phyloP scores from a whole-genome alignment of 169 alveolate genomes.

The Cryptosporidium ryanae region DNA sequence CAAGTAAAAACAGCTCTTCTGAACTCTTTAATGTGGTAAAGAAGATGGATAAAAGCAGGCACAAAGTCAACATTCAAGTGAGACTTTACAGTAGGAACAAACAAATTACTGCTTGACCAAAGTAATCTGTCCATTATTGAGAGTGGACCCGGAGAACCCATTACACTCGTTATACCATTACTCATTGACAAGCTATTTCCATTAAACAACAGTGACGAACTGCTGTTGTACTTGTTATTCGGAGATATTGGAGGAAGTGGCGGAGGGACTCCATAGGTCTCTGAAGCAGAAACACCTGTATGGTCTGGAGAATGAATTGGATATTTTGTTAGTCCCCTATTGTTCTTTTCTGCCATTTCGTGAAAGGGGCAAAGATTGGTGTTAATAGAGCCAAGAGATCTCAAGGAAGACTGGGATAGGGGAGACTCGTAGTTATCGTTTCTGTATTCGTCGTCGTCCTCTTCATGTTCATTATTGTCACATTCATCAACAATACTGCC shows the following conservation, averaged over 20 bases:
- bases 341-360: conserved; percentile 53
- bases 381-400: not conserved
- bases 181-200: conserved; percentile 61
- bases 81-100: conserved; percentile 81
- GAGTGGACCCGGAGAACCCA: conserved; percentile 16
- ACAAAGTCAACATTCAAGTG: conserved; percentile 81
- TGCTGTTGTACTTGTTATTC: too few species aligned
- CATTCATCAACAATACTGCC: too few species aligned
- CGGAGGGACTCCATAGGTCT: conserved; percentile 2
- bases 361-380: conserved; percentile 45
- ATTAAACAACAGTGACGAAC: conserved; percentile 54
- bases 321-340: not conserved
- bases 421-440: not conserved
- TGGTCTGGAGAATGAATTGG: not conserved
- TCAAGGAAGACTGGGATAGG: not conserved
- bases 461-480: too few species aligned
- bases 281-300: conserved; percentile 61
- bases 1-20: conserved; percentile 80
- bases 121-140: conserved; percentile 63
- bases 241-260: too few species aligned
- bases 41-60: conserved; percentile 79
- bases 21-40: conserved; percentile 86
- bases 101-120: conserved; percentile 76
- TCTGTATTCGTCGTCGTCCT: not conserved
- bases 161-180: not conserved